phyloP scores from a whole-genome alignment of 78 protist species.

The Protostelium mycophagum region DNA sequence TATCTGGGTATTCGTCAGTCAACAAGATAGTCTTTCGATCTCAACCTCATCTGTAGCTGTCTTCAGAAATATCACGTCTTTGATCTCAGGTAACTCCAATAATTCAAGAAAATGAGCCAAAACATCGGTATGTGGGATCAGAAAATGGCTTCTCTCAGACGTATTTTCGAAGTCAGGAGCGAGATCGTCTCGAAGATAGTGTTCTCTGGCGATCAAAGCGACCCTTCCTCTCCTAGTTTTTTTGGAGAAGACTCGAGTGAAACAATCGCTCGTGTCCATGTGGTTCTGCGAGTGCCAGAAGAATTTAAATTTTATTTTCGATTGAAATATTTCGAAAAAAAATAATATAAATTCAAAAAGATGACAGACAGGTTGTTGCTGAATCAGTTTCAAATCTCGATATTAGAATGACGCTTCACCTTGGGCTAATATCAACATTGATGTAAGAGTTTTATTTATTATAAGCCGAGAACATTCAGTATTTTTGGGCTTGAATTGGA shows the following conservation, averaged over 20 bases:
- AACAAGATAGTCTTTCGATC: background rate
- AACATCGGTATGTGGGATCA: background rate
- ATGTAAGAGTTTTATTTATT: too few species aligned
- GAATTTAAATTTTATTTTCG: too few species aligned
- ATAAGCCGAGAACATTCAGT: too few species aligned
- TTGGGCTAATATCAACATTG: too few species aligned
- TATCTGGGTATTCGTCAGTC: background rate
- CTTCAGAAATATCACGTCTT: background rate
- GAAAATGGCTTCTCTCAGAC: background rate
- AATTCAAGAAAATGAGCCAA: background rate
- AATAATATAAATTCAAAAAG: too few species aligned
- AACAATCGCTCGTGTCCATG: background rate
- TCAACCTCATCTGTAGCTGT: background rate
- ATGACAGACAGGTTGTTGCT: too few species aligned
- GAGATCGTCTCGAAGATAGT: background rate
- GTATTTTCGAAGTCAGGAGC: background rate
- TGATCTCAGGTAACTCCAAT: background rate
- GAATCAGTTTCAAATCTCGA: too few species aligned
- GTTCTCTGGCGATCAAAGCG: background rate
- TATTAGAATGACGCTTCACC: too few species aligned
- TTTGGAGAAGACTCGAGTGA: background rate
- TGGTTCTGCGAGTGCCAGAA: too few species aligned
- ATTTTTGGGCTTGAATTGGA: too few species aligned
- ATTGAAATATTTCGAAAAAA: too few species aligned
- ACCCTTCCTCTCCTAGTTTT: background rate